These are phyloP conservation scores for Eucalyptus curtisii DNA, from an alignment of 345 rosid species.

Conservation along the genomic window DNA sequence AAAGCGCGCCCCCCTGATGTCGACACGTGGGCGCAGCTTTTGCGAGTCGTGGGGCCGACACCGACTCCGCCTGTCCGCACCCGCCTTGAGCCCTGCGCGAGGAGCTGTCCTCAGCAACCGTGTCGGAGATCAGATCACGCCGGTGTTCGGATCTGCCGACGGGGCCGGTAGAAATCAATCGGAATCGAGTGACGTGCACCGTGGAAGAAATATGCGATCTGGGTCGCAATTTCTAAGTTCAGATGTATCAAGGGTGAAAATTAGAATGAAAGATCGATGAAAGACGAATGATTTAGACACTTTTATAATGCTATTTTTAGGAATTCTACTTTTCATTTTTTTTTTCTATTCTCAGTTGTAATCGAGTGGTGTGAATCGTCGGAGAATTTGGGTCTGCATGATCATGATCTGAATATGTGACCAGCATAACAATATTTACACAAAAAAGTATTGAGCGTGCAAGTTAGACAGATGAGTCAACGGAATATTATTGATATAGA, in stretches of 20 bases:
- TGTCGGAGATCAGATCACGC: background rate
- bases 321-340: too few species aligned
- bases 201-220: too few species aligned
- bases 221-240: too few species aligned
- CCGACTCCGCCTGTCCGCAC: background rate
- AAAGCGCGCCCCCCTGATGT: constrained; percentile 10
- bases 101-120: background rate
- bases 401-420: background rate
- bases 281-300: rapidly evolving
- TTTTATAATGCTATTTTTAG: too few species aligned
- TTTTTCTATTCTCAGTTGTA: rapidly evolving
- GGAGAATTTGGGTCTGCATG: background rate
- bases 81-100: background rate
- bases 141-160: too few species aligned
- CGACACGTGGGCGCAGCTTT: background rate
- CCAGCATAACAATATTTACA: too few species aligned
- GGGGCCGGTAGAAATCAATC: too few species aligned
- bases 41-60: background rate
- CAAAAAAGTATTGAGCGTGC: rapidly evolving
- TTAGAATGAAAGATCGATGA: too few species aligned
- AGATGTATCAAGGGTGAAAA: too few species aligned
- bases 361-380: too few species aligned
- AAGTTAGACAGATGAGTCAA: rapidly evolving
- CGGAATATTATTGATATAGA: rapidly evolving
- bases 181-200: too few species aligned